Conservation (phyloP, 306 rosid genomes). For the Heteromeles arbutifolia region DNA sequence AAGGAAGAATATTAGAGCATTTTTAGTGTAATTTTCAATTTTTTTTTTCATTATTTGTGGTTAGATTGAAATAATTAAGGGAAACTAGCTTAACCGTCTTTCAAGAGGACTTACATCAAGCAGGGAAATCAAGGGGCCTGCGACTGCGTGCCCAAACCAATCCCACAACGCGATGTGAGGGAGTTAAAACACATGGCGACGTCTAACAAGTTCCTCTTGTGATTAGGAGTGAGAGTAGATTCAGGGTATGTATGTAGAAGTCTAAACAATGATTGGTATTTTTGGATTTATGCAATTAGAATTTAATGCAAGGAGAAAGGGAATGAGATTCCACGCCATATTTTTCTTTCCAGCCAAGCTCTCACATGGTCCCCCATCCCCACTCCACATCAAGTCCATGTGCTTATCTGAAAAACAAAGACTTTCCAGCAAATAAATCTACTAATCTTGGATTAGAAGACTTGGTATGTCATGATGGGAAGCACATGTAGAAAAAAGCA, state of each 20-base stretch:
- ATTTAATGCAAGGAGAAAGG: conserved; percentile 20
- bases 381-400: conserved; percentile 42
- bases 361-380: conserved; percentile 47
- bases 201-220: neutral
- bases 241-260: conserved; percentile 23
- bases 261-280: conserved; percentile 49
- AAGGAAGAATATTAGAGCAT: conserved; percentile 18
- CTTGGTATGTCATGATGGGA: conserved; percentile 16
- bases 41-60: neutral
- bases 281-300: conserved; percentile 35
- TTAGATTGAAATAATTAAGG: conserved; percentile 14
- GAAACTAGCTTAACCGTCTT: neutral
- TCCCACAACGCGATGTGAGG: neutral
- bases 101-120: neutral
- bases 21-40: conserved; percentile 15
- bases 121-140: neutral
- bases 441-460: conserved; percentile 28
- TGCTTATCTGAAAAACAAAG: conserved; percentile 40
- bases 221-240: neutral
- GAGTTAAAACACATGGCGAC: neutral
- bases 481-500: conserved; percentile 27
- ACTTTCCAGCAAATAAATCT: conserved; percentile 30
- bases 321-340: conserved; percentile 32
- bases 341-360: conserved; percentile 38
- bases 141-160: neutral